phyloP scores from a whole-genome alignment of 148 eudicot species.

The Rhododendron simsii region DNA sequence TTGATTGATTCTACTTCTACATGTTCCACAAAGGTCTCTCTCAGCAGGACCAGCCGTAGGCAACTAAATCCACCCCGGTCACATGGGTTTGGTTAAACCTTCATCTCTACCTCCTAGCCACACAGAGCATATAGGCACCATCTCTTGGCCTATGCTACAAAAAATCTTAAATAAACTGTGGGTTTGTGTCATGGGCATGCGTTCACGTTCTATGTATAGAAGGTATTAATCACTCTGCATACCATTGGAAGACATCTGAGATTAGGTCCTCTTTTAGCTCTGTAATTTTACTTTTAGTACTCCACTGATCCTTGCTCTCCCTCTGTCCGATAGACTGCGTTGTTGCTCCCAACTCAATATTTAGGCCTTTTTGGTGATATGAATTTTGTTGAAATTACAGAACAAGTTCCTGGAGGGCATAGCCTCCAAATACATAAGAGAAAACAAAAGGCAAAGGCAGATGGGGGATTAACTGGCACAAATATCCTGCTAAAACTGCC shows the following conservation, averaged over 20 bases:
- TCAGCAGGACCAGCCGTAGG: background rate
- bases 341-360: background rate
- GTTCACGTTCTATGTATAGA: background rate
- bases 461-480: background rate
- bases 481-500: background rate
- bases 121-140: background rate
- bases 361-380: background rate
- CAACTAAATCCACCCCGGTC: background rate
- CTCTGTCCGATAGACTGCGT: background rate
- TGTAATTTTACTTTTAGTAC: background rate
- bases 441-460: background rate
- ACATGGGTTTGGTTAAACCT: background rate
- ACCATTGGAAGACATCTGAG: background rate
- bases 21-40: background rate
- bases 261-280: background rate
- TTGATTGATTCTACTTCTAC: background rate
- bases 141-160: background rate
- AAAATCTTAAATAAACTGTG: background rate
- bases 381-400: background rate
- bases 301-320: background rate
- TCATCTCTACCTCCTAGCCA: background rate
- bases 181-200: background rate
- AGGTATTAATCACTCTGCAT: background rate
- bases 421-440: background rate
- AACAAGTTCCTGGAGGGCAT: background rate